A percentile compares a stretch with the other conserved stretches of the same genome.
phyloP scores from a whole-genome alignment of 2,329 filamentous ascomycete genomes.

The Colletotrichum magnum region DNA sequence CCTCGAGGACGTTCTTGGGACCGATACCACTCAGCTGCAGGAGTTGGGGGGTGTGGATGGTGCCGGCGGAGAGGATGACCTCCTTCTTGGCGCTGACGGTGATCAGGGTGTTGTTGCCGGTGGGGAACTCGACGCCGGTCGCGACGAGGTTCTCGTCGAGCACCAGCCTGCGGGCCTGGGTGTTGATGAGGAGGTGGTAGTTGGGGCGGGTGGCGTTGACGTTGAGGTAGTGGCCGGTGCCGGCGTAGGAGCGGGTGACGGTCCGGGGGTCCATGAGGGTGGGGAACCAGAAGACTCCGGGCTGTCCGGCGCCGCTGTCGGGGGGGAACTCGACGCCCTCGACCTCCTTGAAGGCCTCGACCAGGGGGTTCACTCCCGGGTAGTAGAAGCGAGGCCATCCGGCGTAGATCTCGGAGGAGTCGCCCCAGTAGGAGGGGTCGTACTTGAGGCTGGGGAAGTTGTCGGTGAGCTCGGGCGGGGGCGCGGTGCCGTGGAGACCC shows the following conservation, averaged over 20 bases:
- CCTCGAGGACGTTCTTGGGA: slow-evolving; percentile 50
- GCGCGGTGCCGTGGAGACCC: slow-evolving; percentile 35
- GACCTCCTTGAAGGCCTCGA: slow-evolving; percentile 55
- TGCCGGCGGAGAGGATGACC: slow-evolving; percentile 54
- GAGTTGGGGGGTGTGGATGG: slow-evolving; percentile 55
- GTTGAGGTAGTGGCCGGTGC: slow-evolving; percentile 52
- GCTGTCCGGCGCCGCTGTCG: slow-evolving; percentile 56
- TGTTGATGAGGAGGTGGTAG: slow-evolving; percentile 52
- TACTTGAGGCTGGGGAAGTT: slow-evolving; percentile 48
- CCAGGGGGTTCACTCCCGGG: slow-evolving; percentile 49
- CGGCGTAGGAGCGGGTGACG: slow-evolving; percentile 55
- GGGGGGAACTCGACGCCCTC: slow-evolving; percentile 54
- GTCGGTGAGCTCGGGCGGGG: slow-evolving; percentile 40
- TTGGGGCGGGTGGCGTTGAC: slow-evolving; percentile 51
- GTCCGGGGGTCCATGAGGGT: slow-evolving; percentile 56
- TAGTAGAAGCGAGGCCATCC: slow-evolving; percentile 57
- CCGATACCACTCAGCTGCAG: slow-evolving; percentile 62
- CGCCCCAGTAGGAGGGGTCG: slow-evolving; percentile 54
- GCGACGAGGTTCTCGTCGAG: slow-evolving; percentile 48
- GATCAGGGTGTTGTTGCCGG: slow-evolving; percentile 35
- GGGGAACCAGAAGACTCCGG: slow-evolving; percentile 59
- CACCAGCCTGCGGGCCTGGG: slow-evolving; percentile 51
- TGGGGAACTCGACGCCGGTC: slow-evolving; percentile 50
- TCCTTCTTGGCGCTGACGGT: slow-evolving; percentile 49
- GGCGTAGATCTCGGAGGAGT: slow-evolving; percentile 52